Conservation (phyloP, 306 rosid genomes). For the Carpinus fangiana region DNA sequence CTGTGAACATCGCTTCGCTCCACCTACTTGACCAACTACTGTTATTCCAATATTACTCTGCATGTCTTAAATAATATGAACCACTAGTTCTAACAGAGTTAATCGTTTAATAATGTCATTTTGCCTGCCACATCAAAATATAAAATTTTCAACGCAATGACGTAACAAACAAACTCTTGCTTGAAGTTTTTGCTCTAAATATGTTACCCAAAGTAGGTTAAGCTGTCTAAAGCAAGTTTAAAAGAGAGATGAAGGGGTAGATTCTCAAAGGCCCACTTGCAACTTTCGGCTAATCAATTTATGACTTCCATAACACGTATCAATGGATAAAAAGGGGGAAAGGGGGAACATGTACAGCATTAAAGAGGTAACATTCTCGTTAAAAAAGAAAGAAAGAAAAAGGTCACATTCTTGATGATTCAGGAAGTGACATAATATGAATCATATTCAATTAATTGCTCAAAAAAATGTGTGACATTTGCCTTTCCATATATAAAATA, state of each 20-base stretch:
- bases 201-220: not conserved
- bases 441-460: not conserved
- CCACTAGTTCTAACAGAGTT: too few species aligned
- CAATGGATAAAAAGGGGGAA: not conserved
- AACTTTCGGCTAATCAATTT: not conserved
- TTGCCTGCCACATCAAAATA: too few species aligned
- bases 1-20: too few species aligned
- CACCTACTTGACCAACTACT: too few species aligned
- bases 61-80: too few species aligned
- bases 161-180: too few species aligned
- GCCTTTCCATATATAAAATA: not conserved
- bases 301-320: not conserved
- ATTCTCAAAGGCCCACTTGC: not conserved
- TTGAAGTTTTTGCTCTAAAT: not conserved
- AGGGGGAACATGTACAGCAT: not conserved
- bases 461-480: not conserved
- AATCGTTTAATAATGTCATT: too few species aligned
- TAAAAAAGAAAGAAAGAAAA: too few species aligned
- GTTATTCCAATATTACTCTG: too few species aligned
- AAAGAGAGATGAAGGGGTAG: not conserved
- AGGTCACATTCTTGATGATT: slow-evolving; percentile 6
- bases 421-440: not conserved
- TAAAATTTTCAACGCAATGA: too few species aligned
- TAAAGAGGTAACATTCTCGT: not conserved
- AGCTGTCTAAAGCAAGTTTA: not conserved